These are phyloP conservation scores for Royoungia palumana DNA, from an alignment of 768 basidiomycete species.

Conservation along the genomic window DNA sequence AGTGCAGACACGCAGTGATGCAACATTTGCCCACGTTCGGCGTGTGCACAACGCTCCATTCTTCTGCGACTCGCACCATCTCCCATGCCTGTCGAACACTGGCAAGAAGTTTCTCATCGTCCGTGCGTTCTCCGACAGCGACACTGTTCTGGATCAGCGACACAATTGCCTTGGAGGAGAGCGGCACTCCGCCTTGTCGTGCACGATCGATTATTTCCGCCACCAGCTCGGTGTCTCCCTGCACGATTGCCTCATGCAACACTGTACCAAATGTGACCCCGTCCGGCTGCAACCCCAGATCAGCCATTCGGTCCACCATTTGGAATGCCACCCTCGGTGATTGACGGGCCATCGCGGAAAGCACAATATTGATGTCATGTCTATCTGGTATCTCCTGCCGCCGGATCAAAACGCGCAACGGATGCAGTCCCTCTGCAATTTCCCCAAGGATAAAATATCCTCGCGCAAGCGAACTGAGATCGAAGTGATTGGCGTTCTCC, in stretches of 20 bases:
- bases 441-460: conserved; percentile 57
- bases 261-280: conserved; percentile 58
- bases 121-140: conserved; percentile 20
- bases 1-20: conserved; percentile 46
- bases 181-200: conserved; percentile 32
- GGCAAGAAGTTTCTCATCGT: conserved; percentile 25
- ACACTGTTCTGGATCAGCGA: conserved; percentile 46
- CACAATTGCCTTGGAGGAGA: conserved; percentile 49
- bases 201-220: conserved; percentile 40
- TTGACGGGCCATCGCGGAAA: conserved; percentile 50
- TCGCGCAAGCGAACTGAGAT: conserved; percentile 60
- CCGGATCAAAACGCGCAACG: conserved; percentile 44
- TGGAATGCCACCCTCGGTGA: conserved; percentile 44
- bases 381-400: conserved; percentile 56
- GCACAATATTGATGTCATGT: conserved; percentile 62
- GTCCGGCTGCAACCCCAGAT: conserved; percentile 48
- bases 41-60: conserved; percentile 37
- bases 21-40: conserved; percentile 51
- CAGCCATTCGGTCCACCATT: conserved; percentile 51
- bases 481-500: conserved; percentile 42
- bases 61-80: conserved; percentile 38
- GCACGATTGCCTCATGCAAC: conserved; percentile 52
- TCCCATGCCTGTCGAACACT: conserved; percentile 42
- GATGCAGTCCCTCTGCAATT: conserved; percentile 43
- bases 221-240: conserved; percentile 44